phyloP scores from a whole-genome alignment of 2,329 filamentous ascomycete genomes.

The Sporothrix brunneoviolacea region DNA sequence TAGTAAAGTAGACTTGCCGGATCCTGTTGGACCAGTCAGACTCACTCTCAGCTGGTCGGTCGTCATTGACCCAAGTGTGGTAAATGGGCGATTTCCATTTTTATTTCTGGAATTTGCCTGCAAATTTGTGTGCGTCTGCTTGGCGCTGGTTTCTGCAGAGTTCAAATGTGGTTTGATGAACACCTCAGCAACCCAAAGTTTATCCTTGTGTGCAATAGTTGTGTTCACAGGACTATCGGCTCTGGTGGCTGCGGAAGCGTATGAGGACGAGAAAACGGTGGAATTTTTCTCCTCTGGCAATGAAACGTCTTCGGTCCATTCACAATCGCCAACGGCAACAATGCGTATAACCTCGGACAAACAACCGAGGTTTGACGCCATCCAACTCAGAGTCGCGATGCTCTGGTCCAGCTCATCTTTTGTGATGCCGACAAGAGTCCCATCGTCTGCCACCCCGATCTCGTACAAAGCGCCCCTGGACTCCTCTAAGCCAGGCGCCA shows the following conservation, averaged over 20 bases:
- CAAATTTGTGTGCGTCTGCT: background rate
- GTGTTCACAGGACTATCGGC: conserved; percentile 22
- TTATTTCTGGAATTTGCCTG: conserved; percentile 12
- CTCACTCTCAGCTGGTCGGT: conserved; percentile 79
- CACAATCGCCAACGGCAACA: conserved; percentile 78
- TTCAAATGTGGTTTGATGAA: conserved; percentile 69
- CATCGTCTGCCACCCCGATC: conserved; percentile 93
- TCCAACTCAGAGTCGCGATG: conserved; percentile 72
- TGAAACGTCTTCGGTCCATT: conserved; percentile 52
- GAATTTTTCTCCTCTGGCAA: conserved; percentile 26
- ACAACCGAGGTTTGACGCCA: conserved; percentile 90
- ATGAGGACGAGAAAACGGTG: no score
- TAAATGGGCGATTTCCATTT: conserved; percentile 3
- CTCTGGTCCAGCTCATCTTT: conserved; percentile 92
- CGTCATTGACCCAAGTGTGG: conserved; percentile 19
- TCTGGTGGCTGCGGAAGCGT: background rate
- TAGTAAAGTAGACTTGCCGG: conserved; percentile 85
- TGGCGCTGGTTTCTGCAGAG: conserved; percentile 12
- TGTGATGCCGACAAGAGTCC: conserved; percentile 78
- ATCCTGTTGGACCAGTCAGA: conserved; percentile 80
- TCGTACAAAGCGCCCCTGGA: conserved; percentile 92
- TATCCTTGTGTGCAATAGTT: conserved; percentile 34
- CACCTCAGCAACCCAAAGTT: conserved; percentile 84
- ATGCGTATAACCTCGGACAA: conserved; percentile 72
- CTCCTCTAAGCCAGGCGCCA: conserved; percentile 78